Conservation (phyloP, 805 yeast species). For the Nakazawaea peltata region DNA sequence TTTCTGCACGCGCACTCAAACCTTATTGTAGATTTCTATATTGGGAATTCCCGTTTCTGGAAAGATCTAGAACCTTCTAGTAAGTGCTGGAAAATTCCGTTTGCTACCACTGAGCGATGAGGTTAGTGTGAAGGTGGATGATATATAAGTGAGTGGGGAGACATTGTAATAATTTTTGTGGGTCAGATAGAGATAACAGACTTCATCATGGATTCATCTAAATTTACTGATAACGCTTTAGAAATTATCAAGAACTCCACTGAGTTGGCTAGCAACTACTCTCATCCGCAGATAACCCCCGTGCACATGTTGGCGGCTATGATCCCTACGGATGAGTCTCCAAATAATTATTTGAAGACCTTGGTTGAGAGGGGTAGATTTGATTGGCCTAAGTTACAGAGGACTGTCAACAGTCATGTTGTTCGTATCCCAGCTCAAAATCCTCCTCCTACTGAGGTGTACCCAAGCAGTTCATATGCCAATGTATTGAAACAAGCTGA, state of each 20-base stretch:
- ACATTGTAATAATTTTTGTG: too few relatives aligned
- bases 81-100: constrained; percentile 1
- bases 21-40: not conserved
- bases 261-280: constrained; percentile 75
- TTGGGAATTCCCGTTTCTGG: not conserved
- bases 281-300: constrained; percentile 81
- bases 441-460: constrained; percentile 81
- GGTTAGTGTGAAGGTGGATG: too few relatives aligned
- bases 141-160: too few relatives aligned
- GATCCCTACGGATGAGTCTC: constrained; percentile 53
- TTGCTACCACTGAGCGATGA: too few relatives aligned
- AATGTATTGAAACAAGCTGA: constrained; percentile 67
- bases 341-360: constrained; percentile 64
- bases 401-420: constrained; percentile 71
- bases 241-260: constrained; percentile 72
- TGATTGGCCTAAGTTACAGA: constrained; percentile 76
- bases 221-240: constrained; percentile 91
- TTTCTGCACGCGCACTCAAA: not conserved
- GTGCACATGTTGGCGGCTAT: constrained; percentile 88
- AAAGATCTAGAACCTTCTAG: constrained; percentile 5
- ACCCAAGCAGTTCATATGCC: constrained; percentile 70
- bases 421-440: constrained; percentile 81
- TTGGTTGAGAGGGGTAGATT: constrained; percentile 79
- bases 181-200: too few relatives aligned
- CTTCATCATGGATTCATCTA: constrained; percentile 54